Conservation (phyloP, 2,329 filamentous ascomycete genomes). For the Paecilomyces variotii region DNA sequence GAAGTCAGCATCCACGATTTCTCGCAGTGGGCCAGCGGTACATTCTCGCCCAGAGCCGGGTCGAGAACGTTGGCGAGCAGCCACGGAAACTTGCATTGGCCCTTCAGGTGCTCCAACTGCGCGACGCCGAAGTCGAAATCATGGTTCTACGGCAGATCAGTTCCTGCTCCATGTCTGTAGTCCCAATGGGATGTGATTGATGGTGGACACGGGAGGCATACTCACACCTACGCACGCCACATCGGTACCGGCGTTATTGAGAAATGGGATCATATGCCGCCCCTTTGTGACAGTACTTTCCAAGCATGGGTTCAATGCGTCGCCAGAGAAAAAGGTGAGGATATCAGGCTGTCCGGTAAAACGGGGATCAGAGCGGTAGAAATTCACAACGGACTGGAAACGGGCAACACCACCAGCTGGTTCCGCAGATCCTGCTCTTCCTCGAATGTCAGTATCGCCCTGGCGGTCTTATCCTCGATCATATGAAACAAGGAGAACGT, state of each 20-base stretch:
- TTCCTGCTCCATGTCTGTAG: neutral
- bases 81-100: constrained; percentile 80
- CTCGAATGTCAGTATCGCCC: constrained; percentile 7
- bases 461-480: neutral
- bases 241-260: constrained; percentile 70
- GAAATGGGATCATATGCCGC: constrained; percentile 77
- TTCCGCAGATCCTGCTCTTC: constrained; percentile 59
- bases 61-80: constrained; percentile 82
- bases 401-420: constrained; percentile 74
- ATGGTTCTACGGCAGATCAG: constrained; percentile 58
- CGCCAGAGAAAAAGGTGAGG: constrained; percentile 79
- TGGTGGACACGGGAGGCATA: constrained; percentile 12
- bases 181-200: neutral
- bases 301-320: constrained; percentile 85
- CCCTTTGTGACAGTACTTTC: constrained; percentile 88
- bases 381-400: constrained; percentile 69
- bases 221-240: constrained; percentile 74
- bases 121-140: constrained; percentile 85
- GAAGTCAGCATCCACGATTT: constrained; percentile 69
- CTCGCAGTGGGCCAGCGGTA: constrained; percentile 67
- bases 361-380: constrained; percentile 58
- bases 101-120: constrained; percentile 66
- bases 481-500: constrained; percentile 7
- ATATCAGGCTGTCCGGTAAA: constrained; percentile 58
- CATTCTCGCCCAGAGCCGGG: constrained; percentile 65